phyloP scores from a whole-genome alignment of 192 early-diverging fungal species.

The Linnemannia zychae region DNA sequence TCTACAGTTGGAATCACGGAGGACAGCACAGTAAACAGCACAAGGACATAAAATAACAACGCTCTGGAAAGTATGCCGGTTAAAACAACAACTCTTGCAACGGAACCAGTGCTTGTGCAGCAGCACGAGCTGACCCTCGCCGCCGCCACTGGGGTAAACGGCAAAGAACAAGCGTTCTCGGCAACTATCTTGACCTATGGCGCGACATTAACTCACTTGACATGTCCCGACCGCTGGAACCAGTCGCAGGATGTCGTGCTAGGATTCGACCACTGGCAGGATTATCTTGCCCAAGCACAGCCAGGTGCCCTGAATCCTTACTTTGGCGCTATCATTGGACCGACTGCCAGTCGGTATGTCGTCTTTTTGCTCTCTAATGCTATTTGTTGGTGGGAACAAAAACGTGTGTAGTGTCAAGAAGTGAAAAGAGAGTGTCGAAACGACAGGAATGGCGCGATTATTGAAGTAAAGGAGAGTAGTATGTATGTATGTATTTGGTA shows the following conservation, averaged over 20 bases:
- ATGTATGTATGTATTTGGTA: not conserved
- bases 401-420: not conserved
- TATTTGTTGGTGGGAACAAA: not conserved
- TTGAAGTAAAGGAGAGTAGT: not conserved
- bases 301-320: constrained; percentile 70
- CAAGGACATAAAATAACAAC: not conserved
- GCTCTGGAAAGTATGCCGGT: constrained; percentile 15
- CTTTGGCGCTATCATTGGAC: constrained; percentile 83
- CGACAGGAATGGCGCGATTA: not conserved
- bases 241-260: constrained; percentile 75
- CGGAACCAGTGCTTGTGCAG: constrained; percentile 27
- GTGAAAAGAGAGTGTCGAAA: not conserved
- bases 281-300: constrained; percentile 47
- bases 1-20: not conserved
- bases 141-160: not conserved
- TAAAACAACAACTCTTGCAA: constrained; percentile 31
- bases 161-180: not conserved
- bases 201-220: constrained; percentile 73
- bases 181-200: constrained; percentile 74
- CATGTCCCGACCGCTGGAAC: constrained; percentile 67
- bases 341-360: constrained; percentile 77
- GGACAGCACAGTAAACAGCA: not conserved
- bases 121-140: constrained; percentile 21
- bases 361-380: not conserved
- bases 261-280: constrained; percentile 77